Conservation (phyloP, 2,329 filamentous ascomycete species). For the Massarina eburnea region DNA sequence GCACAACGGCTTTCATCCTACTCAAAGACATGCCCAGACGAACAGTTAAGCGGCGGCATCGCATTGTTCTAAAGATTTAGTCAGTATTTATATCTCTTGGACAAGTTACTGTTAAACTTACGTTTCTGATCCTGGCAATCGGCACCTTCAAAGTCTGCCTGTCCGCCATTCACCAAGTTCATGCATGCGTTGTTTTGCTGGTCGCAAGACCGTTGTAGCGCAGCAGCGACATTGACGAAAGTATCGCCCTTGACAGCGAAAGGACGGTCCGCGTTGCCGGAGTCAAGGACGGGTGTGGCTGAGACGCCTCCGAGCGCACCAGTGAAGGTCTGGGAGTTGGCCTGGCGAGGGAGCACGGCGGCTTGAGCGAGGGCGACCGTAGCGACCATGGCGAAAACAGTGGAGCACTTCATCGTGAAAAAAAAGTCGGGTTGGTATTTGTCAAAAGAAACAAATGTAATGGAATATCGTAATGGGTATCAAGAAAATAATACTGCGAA, state of each 20-base stretch:
- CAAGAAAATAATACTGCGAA: slow-evolving; percentile 18
- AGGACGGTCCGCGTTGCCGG: slow-evolving; percentile 51
- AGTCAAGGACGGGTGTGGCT: slow-evolving; percentile 55
- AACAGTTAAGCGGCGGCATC: slow-evolving; percentile 6
- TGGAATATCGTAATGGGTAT: not conserved
- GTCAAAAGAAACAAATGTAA: slow-evolving; percentile 4
- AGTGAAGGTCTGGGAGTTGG: slow-evolving; percentile 42
- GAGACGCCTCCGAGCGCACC: slow-evolving; percentile 55
- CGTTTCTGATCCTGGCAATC: slow-evolving; percentile 61
- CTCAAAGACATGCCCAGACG: not conserved
- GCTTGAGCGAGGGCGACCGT: slow-evolving; percentile 19
- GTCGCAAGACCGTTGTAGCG: slow-evolving; percentile 63
- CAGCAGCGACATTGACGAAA: slow-evolving; percentile 59
- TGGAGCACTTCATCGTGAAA: slow-evolving; percentile 28
- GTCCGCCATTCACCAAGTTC: slow-evolving; percentile 57
- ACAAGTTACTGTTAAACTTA: slow-evolving; percentile 10
- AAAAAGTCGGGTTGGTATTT: not conserved
- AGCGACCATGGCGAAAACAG: slow-evolving; percentile 19
- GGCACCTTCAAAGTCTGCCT: slow-evolving; percentile 44
- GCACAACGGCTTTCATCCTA: not conserved
- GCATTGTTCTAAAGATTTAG: slow-evolving; percentile 6
- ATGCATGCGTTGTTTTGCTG: slow-evolving; percentile 65
- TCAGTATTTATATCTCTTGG: not conserved
- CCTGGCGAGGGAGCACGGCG: slow-evolving; percentile 22
- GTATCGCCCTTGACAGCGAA: slow-evolving; percentile 34